Evolutionary conservation across 306 rosid genomes (phyloP).

Genomic region (Psophocarpus tetragonolobus): DNA sequence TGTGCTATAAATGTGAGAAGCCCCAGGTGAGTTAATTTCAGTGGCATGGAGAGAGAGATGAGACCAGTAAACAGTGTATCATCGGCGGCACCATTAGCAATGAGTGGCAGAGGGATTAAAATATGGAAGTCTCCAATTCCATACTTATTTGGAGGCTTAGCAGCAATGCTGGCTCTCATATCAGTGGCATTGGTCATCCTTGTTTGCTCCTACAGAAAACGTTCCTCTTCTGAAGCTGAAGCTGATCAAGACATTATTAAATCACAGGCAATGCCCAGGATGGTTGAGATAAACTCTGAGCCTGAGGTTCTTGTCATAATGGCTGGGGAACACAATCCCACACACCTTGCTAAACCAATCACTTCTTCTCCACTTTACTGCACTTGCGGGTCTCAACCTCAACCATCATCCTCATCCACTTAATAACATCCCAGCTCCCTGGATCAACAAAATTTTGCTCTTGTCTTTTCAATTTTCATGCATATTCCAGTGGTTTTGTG

Average conservation of each 20-base stretch:
- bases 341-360: slow-evolving; percentile 46
- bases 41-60: slow-evolving; percentile 26
- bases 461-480: slow-evolving; percentile 21
- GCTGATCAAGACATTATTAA: too few species aligned
- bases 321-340: slow-evolving; percentile 48
- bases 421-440: background rate
- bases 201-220: slow-evolving; percentile 56
- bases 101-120: background rate
- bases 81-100: slow-evolving; percentile 31
- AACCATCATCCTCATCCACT: slow-evolving; percentile 6
- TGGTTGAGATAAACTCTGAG: slow-evolving; percentile 13
- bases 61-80: slow-evolving; percentile 41
- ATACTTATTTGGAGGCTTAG: slow-evolving; percentile 78
- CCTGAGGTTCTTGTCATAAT: slow-evolving; percentile 45
- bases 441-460: slow-evolving; percentile 32
- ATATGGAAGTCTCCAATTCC: slow-evolving; percentile 80
- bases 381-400: slow-evolving; percentile 30
- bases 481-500: slow-evolving; percentile 49
- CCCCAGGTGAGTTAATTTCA: slow-evolving; percentile 30
- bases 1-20: slow-evolving; percentile 49
- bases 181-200: slow-evolving; percentile 68
- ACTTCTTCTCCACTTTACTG: slow-evolving; percentile 23
- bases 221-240: slow-evolving; percentile 32
- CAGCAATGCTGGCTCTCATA: slow-evolving; percentile 56
- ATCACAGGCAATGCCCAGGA: slow-evolving; percentile 29